Evolutionary conservation across 495 filamentous ascomycete genomes (phyloP).

Genomic region (Aspergillus saccharolyticus): DNA sequence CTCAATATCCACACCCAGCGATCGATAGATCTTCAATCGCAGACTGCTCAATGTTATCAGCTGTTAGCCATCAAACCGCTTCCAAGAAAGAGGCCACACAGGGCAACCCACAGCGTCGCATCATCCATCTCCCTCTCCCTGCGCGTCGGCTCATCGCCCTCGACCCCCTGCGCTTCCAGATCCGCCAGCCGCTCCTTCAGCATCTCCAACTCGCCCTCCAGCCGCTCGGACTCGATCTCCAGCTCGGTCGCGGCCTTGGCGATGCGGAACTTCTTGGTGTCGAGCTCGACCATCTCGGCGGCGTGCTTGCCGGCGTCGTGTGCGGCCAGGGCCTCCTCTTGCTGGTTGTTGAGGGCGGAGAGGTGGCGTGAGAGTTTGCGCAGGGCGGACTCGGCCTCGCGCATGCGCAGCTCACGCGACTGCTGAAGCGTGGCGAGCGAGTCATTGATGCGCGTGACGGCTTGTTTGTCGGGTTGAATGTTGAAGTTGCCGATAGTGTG

Average conservation of each 20-base stretch:
- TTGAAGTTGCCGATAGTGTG: slow-evolving; percentile 93
- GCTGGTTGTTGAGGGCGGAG: slow-evolving; percentile 60
- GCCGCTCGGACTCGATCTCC: slow-evolving; percentile 85
- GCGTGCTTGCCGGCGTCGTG: slow-evolving; percentile 76
- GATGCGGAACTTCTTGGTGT: slow-evolving; percentile 90
- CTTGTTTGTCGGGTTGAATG: slow-evolving; percentile 78
- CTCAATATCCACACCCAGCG: slow-evolving; percentile 85
- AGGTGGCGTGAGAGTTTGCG: slow-evolving; percentile 71
- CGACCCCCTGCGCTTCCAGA: slow-evolving; percentile 73
- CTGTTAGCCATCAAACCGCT: neutral
- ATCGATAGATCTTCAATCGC: slow-evolving; percentile 85
- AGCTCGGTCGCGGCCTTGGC: slow-evolving; percentile 84
- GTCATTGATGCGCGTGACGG: slow-evolving; percentile 79
- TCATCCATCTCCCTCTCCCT: slow-evolving; percentile 60
- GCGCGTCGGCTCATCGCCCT: slow-evolving; percentile 51
- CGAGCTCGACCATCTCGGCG: slow-evolving; percentile 72
- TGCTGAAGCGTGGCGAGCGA: slow-evolving; percentile 73
- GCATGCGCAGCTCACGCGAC: slow-evolving; percentile 69
- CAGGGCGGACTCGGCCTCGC: slow-evolving; percentile 64
- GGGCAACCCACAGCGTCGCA: slow-evolving; percentile 43
- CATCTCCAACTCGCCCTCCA: slow-evolving; percentile 75
- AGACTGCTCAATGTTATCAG: slow-evolving; percentile 44
- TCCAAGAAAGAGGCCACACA: neutral
- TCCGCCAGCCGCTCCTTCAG: slow-evolving; percentile 71
- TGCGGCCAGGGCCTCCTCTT: slow-evolving; percentile 61